Base-by-base conservation (phyloP, 202 grass and related monocot genomes). In the Brachypodium distachyon region DNA sequence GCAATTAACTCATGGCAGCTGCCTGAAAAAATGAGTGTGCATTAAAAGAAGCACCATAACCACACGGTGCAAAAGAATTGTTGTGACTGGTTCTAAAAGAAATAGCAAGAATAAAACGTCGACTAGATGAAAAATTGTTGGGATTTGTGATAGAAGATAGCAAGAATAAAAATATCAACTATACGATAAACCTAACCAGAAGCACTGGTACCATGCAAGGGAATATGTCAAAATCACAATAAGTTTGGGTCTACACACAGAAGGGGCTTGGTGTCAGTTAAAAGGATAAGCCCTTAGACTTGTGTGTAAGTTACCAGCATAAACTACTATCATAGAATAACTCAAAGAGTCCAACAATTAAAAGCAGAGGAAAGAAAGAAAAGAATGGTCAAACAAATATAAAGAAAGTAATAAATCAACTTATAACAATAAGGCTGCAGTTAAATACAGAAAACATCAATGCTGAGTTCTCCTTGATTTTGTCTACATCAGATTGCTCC, bases 1-100 rank as follows among this genome's bases (percentile, higher is more conserved):
- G 88, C 88, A 87, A 90, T 84, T n/a, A 90, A 80, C 26, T 84
- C 88, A 46, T 84, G 84, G 63, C 88, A 90, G 19, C 51, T 50
- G 27, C 88, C 88, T 90, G 59, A 68, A 68, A 40, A 31, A 57
- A n/a, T 60, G 56, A 40, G 23, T 59, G 56, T 31, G 32, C 49
- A 81, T 84, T 18, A 28, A 72, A 38, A 78, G 16, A 21, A 43
- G n/a, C 7, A 22, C 27, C 37, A 61, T 38, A 63, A 82, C 14
- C 19, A 73, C 39, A n/a, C 7, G 32, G 10, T 73, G 55, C 25
- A 65, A 22, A 32, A 80, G 33, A 12, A 74, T 2, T 60, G 16
- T 60, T 10, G 18, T 47, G 54, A 73, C 59, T 70, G n/a, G n/a
- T n/a, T n/a, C n/a, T n/a, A n/a, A n/a, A n/a, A n/a, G n/a, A n/a